Percentiles rank a stretch among this genome's conserved stretches.
Conservation (phyloP, 805 yeast species). For the Starmerella davenportii region DNA sequence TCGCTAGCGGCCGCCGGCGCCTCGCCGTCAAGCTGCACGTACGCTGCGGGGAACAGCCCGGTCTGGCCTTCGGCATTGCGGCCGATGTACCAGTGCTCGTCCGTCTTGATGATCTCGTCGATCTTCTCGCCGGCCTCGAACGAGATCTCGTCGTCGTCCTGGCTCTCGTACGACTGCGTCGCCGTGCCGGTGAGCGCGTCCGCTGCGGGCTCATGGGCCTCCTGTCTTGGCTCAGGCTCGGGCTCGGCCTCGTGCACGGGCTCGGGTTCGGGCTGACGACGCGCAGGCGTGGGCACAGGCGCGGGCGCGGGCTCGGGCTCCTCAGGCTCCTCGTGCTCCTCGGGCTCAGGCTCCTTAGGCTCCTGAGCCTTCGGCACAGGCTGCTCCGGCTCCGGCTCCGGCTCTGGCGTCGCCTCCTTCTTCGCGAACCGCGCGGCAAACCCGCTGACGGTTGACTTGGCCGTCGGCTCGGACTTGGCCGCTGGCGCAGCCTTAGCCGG, state of each 20-base stretch:
- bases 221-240: slow-evolving; percentile 11
- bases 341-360: slow-evolving; percentile 6
- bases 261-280: slow-evolving; percentile 6
- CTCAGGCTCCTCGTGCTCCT: slow-evolving; percentile 1
- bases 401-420: slow-evolving; percentile 2
- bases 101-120: slow-evolving; percentile 48
- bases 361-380: slow-evolving; percentile 4
- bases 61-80: slow-evolving; percentile 50
- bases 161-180: slow-evolving; percentile 42
- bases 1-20: slow-evolving; percentile 12
- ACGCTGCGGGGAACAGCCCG: slow-evolving; percentile 84
- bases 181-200: slow-evolving; percentile 43
- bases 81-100: slow-evolving; percentile 87
- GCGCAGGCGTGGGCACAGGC: slow-evolving; percentile 3
- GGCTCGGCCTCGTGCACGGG: slow-evolving; percentile 8
- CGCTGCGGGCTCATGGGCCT: slow-evolving; percentile 6
- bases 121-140: slow-evolving; percentile 51
- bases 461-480: slow-evolving; percentile 1
- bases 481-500: neutral
- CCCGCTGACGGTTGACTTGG: slow-evolving; percentile 7
- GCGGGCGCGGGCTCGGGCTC: neutral
- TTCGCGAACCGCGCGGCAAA: slow-evolving; percentile 13
- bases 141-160: slow-evolving; percentile 58
- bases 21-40: slow-evolving; percentile 33
- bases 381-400: neutral